Evolutionary conservation across 176 grass and related monocot genomes (phyloP).

Genomic region (Oryza glaberrima): DNA sequence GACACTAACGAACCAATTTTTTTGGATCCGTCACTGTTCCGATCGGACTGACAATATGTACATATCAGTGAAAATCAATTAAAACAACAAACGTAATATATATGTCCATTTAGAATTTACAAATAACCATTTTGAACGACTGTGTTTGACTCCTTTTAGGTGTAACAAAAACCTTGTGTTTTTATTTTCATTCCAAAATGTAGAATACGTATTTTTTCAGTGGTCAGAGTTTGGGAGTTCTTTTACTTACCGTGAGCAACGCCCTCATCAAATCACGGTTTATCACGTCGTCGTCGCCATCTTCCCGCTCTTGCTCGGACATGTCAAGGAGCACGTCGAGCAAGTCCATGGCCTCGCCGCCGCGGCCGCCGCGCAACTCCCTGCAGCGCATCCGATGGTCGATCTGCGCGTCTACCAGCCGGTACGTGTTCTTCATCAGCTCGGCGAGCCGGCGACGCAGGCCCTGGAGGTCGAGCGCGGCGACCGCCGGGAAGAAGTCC

Average conservation of each 20-base stretch:
- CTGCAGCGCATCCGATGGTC: neutral
- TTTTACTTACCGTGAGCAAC: slow-evolving; percentile 35
- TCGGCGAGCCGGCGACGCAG: neutral
- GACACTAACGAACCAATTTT: too few species aligned
- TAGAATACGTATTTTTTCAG: too few species aligned
- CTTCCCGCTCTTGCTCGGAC: neutral
- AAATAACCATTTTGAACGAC: too few species aligned
- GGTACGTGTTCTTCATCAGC: slow-evolving; percentile 5
- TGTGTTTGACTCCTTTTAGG: too few species aligned
- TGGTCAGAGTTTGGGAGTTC: too few species aligned
- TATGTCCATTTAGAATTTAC: too few species aligned
- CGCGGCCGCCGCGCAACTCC: neutral
- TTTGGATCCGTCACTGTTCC: too few species aligned
- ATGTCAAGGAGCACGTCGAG: slow-evolving; percentile 40
- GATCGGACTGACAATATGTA: too few species aligned
- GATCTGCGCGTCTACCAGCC: slow-evolving; percentile 36
- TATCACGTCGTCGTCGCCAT: neutral
- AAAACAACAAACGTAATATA: too few species aligned
- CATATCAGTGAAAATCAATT: too few species aligned
- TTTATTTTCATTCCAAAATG: too few species aligned
- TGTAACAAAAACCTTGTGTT: too few species aligned
- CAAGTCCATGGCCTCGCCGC: slow-evolving; percentile 25
- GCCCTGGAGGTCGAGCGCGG: slow-evolving; percentile 39
- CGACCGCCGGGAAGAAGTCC: slow-evolving; percentile 50
- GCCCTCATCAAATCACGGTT: neutral